phyloP scores from a whole-genome alignment of 2,329 filamentous ascomycete genomes.

The Chaetomiaceae sp. region DNA sequence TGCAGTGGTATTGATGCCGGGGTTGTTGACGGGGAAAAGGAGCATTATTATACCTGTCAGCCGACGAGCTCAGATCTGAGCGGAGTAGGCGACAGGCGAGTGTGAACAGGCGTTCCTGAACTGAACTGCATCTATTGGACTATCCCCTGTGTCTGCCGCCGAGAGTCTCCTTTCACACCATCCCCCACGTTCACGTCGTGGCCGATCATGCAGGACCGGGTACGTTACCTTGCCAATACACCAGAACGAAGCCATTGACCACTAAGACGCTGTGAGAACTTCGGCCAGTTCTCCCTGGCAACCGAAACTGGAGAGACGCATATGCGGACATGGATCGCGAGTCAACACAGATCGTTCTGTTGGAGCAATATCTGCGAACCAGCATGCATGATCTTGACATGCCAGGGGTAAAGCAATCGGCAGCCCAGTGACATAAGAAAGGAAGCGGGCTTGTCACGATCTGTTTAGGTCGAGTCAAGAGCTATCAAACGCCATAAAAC shows the following conservation, averaged over 20 bases:
- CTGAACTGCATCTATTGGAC: neutral
- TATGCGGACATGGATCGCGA: constrained; percentile 3
- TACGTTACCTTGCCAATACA: constrained; percentile 2
- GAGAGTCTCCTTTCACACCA: constrained; percentile 7
- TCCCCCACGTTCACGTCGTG: constrained; percentile 7
- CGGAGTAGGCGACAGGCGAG: constrained; percentile 2
- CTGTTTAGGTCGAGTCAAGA: too few relatives aligned
- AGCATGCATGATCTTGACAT: too few relatives aligned
- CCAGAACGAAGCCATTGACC: constrained; percentile 9
- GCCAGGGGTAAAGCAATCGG: too few relatives aligned
- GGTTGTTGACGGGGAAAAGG: constrained; percentile 1
- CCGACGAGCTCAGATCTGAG: constrained; percentile 3
- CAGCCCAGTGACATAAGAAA: too few relatives aligned
- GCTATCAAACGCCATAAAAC: too few relatives aligned
- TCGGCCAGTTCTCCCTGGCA: neutral
- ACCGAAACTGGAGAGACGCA: constrained; percentile 3
- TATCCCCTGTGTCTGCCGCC: neutral
- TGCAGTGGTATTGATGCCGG: neutral
- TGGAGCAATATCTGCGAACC: neutral
- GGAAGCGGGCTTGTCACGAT: too few relatives aligned
- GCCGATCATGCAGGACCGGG: constrained; percentile 9
- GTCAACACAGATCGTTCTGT: neutral
- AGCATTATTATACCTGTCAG: constrained; percentile 7
- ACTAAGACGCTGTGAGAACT: neutral
- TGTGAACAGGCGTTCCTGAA: neutral